Evolutionary conservation across 1,284 basidiomycete genomes (phyloP), one percentile per base, ranked within the genome.

Genomic region (Peniophora sp.): DNA sequence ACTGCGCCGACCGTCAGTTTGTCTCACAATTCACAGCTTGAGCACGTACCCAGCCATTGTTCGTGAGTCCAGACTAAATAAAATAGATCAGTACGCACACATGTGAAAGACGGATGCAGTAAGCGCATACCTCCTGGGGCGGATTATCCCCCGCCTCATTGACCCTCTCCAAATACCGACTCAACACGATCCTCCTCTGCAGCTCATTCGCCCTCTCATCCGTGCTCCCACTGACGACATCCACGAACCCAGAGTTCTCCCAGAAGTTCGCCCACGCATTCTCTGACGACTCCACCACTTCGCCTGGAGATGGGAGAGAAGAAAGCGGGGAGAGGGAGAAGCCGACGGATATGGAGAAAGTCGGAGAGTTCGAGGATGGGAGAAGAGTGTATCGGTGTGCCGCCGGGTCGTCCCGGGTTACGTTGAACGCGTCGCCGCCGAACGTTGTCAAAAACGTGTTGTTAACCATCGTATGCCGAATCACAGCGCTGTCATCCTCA

Each of bases 121-220:
- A n/a, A 36, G 10, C 5, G 62, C 69, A 47, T 52, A 79, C 78
- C 68, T 82, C 79, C 56, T 83, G 80, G 2, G 79, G 77, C 2
- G 79, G 78, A 16, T 64, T 68, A 56, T 78, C 70, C 0, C 77
- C 77, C 2, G 79, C 79, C 58, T 77, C 78, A 55, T 83, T 83
- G 2, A 81, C 78, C 14, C 75, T 65, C 71, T 81, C 70, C 52
- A 79, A 62, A 61, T 81, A 81, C 39, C 77, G 68, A 43, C 77
- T 79, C 39, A 81, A 56, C 32, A 81, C 72, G 41, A 81, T 77
- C 34, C 79, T 67, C 49, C 79, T 63, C 58, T 83, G 79, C 38
- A 83, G 63, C 54, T 81, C 79, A 25, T 74, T 66, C 16, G 79
- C 79, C 16, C 77, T 65, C 0, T 69, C 32, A 60, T 81, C 75